These are phyloP conservation scores for Rhizopus delemar DNA, from an alignment of 371 early-diverging fungal genomes.

Conservation along the genomic window DNA sequence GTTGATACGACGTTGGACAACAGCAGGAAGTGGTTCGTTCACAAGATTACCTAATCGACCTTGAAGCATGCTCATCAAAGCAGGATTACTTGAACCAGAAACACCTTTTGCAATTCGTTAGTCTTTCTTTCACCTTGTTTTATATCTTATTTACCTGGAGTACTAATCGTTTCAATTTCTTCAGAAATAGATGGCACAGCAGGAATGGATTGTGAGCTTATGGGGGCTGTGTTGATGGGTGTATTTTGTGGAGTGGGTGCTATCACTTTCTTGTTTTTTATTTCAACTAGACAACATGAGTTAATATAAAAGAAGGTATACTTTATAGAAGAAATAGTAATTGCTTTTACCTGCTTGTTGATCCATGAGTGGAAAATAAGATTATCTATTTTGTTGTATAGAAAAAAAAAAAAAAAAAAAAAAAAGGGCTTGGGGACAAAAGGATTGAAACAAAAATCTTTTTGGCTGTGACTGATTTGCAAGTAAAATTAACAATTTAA, in stretches of 20 bases:
- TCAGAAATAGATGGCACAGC: conserved; percentile 45
- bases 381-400: not conserved
- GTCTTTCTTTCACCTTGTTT: not conserved
- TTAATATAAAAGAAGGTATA: not conserved
- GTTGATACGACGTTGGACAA: conserved; percentile 81
- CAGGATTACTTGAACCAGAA: conserved; percentile 39
- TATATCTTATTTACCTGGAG: conserved; percentile 25
- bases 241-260: conserved; percentile 55
- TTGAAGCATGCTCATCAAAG: conserved; percentile 56
- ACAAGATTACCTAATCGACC: conserved; percentile 66
- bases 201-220: conserved; percentile 41
- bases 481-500: no score
- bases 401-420: not conserved
- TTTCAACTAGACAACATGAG: conserved; percentile 25
- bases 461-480: conserved; percentile 3
- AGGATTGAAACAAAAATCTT: conserved; percentile 1
- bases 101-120: conserved; percentile 12
- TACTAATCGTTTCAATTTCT: conserved; percentile 48
- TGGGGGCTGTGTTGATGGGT: conserved; percentile 49
- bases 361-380: conserved; percentile 24
- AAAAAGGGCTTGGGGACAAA: conserved; percentile 1
- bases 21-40: conserved; percentile 66
- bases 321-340: not conserved
- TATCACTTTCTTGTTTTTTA: conserved; percentile 42
- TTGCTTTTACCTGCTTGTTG: conserved; percentile 34